phyloP scores from a whole-genome alignment of 148 eudicot species.

The Dysphania ambrosioides region DNA sequence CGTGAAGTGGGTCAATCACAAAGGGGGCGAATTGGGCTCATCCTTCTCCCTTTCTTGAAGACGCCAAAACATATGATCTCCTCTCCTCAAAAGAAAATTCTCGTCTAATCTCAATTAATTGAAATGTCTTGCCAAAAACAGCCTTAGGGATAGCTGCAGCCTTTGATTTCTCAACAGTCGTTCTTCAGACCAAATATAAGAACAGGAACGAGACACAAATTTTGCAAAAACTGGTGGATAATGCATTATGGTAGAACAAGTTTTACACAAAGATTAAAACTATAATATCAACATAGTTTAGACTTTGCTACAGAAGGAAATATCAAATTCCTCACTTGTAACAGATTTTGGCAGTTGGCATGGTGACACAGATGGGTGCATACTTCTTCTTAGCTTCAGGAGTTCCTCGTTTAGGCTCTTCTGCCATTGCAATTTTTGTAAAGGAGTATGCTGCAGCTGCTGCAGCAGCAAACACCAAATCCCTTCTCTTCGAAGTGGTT shows the following conservation, averaged over 20 bases:
- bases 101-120: neutral
- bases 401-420: slow-evolving; percentile 61
- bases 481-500: slow-evolving; percentile 49
- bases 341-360: slow-evolving; percentile 77
- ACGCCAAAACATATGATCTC: neutral
- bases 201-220: neutral
- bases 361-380: slow-evolving; percentile 55
- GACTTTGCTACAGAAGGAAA: neutral
- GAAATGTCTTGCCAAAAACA: neutral
- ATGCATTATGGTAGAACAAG: slow-evolving; percentile 7
- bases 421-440: slow-evolving; percentile 53
- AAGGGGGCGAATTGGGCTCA: neutral
- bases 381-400: slow-evolving; percentile 87
- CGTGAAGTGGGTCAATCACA: too few species aligned
- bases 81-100: too few species aligned
- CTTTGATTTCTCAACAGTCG: neutral
- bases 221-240: neutral
- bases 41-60: neutral
- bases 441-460: slow-evolving; percentile 47
- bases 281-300: slow-evolving; percentile 11
- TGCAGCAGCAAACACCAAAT: slow-evolving; percentile 60
- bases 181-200: neutral
- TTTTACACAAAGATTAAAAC: slow-evolving; percentile 14
- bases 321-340: slow-evolving; percentile 39
- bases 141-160: neutral